These are phyloP conservation scores for Sporisorium graminicola DNA, from an alignment of 1,284 basidiomycete species.

Conservation along the genomic window DNA sequence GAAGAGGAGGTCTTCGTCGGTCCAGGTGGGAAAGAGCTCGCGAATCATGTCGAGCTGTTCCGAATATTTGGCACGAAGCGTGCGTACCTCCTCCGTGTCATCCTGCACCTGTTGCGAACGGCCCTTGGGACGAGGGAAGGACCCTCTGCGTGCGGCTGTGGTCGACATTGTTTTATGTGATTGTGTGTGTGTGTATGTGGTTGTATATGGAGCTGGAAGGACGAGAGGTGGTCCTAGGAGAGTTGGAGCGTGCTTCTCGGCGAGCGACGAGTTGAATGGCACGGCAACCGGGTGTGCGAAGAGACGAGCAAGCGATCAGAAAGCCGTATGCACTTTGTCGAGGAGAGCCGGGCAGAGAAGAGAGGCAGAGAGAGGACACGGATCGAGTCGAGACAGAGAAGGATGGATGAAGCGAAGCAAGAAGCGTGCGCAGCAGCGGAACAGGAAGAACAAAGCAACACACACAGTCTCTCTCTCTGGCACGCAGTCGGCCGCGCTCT, in stretches of 20 bases:
- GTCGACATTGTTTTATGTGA: constrained; percentile 50
- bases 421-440: not conserved
- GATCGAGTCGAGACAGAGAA: constrained; percentile 7
- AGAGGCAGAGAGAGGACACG: not conserved
- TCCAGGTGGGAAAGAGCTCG: constrained; percentile 83
- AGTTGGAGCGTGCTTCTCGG: constrained; percentile 20
- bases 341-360: constrained; percentile 20
- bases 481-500: not conserved
- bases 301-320: constrained; percentile 15
- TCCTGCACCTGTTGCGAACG: constrained; percentile 57
- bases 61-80: constrained; percentile 64
- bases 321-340: constrained; percentile 41
- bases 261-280: constrained; percentile 20
- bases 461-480: too few relatives aligned
- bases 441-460: constrained; percentile 3
- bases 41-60: constrained; percentile 75
- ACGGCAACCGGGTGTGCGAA: constrained; percentile 24
- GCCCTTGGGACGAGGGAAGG: constrained; percentile 51
- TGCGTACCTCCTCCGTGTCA: constrained; percentile 66
- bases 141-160: constrained; percentile 54
- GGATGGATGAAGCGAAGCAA: constrained; percentile 21
- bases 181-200: constrained; percentile 20
- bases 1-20: constrained; percentile 83
- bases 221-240: constrained; percentile 6
- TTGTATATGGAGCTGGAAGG: constrained; percentile 20